Conservation (phyloP, 108 stramenopile genomes). For the Nitzschia putrida region DNA sequence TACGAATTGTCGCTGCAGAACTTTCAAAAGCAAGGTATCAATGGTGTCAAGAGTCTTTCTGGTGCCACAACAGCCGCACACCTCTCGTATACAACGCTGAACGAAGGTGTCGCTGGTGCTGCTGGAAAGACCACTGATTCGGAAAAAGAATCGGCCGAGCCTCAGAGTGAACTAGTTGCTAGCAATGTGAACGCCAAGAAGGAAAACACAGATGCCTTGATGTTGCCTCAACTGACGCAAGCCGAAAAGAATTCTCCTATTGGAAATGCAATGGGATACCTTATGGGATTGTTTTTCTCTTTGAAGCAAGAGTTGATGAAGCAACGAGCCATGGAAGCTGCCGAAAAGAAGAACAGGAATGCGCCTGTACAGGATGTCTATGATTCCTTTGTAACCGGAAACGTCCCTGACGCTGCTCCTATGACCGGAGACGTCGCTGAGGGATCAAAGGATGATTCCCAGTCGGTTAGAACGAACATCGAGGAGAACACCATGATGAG, state of each 20-base stretch:
- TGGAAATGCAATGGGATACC: conserved; percentile 76
- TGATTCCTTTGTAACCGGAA: conserved; percentile 5
- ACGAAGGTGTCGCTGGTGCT: not conserved
- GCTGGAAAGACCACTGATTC: not conserved
- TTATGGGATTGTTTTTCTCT: conserved; percentile 82
- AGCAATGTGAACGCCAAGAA: not conserved
- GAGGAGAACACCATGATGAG: conserved; percentile 82
- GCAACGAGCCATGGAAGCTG: conserved; percentile 46
- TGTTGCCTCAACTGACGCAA: conserved; percentile 66
- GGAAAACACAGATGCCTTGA: conserved; percentile 31
- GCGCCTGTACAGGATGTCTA: conserved; percentile 27
- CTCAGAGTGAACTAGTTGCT: not conserved
- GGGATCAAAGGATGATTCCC: not conserved
- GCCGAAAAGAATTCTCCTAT: conserved; percentile 74
- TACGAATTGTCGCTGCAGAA: conserved; percentile 68
- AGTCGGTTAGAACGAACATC: conserved; percentile 46
- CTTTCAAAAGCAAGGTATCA: conserved; percentile 42
- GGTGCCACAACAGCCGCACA: conserved; percentile 73
- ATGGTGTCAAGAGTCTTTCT: conserved; percentile 36
- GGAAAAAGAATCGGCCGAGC: not conserved
- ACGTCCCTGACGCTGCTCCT: not conserved
- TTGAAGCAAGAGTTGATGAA: conserved; percentile 69
- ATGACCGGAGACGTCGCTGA: not conserved
- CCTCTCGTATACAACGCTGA: conserved; percentile 45
- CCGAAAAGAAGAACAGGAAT: conserved; percentile 15